A percentile compares a stretch with the other conserved stretches of the same genome.
Conservation (phyloP, 2,329 filamentous ascomycete genomes). For the Lecanoromycetidae sp. region DNA sequence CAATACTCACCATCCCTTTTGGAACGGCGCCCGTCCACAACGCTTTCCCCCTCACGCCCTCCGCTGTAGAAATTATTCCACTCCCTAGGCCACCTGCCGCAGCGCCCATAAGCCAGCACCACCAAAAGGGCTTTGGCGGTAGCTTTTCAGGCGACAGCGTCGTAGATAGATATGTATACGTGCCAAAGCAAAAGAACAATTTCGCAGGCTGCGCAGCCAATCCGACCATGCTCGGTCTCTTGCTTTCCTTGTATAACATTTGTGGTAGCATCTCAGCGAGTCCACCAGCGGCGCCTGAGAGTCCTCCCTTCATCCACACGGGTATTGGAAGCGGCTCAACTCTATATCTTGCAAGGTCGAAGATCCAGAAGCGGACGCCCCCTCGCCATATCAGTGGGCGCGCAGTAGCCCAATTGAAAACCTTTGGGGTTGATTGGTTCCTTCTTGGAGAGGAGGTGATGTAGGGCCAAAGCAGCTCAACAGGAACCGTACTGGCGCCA, state of each 20-base stretch:
- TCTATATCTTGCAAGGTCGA: background rate
- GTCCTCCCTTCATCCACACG: background rate
- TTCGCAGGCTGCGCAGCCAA: background rate
- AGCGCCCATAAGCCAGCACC: conserved; percentile 1
- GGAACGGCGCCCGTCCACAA: background rate
- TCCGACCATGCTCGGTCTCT: background rate
- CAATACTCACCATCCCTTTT: background rate
- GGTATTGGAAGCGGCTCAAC: conserved; percentile 5
- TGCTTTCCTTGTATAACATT: background rate
- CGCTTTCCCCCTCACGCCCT: background rate
- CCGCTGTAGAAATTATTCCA: background rate
- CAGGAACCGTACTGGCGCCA: background rate
- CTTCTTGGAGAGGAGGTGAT: background rate
- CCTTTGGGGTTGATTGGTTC: background rate
- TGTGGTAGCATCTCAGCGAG: conserved; percentile 1
- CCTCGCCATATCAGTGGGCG: background rate
- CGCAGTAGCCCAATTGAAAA: background rate
- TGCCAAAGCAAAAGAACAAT: conserved; percentile 1
- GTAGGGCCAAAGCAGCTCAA: background rate
- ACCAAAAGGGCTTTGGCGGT: conserved; percentile 6
- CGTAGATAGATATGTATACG: conserved; percentile 1
- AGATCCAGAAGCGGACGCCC: conserved; percentile 4
- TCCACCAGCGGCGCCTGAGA: background rate
- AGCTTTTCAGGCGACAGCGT: conserved; percentile 1
- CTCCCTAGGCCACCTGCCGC: conserved; percentile 1